Conservation (phyloP, 257 asterid species). For the Plantago major region DNA sequence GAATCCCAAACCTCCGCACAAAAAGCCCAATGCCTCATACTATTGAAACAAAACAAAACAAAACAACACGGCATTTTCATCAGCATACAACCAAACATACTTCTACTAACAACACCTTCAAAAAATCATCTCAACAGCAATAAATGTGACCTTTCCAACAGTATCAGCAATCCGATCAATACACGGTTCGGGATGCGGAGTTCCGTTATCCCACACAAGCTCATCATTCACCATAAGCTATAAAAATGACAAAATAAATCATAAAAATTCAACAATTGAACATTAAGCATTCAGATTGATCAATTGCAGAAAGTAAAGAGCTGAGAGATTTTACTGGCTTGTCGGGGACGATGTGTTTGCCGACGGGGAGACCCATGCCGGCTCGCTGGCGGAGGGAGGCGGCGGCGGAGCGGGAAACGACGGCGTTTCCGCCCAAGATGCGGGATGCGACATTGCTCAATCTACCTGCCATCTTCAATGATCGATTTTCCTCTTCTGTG, state of each 20-base stretch:
- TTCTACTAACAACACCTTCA: not conserved
- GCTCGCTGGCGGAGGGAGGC: conserved; percentile 80
- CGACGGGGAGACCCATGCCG: conserved; percentile 97
- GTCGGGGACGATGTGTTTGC: conserved; percentile 86
- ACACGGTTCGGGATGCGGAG: conserved; percentile 91
- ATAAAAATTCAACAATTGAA: not conserved
- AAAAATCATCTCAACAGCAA: not conserved
- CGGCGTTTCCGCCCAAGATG: conserved; percentile 81
- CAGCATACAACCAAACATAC: conserved; percentile 6
- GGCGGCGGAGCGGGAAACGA: conserved; percentile 61
- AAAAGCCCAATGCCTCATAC: conserved; percentile 96
- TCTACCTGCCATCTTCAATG: conserved; percentile 59
- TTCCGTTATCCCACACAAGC: conserved; percentile 86
- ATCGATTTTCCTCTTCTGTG: not conserved
- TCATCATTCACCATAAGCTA: conserved; percentile 84
- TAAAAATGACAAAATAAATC: not conserved
- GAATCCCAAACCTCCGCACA: conserved; percentile 75
- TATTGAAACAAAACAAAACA: conserved; percentile 21
- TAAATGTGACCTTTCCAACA: conserved; percentile 66
- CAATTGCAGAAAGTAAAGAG: not conserved
- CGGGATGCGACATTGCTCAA: conserved; percentile 69
- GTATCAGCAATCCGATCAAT: conserved; percentile 91
- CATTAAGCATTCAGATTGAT: not conserved
- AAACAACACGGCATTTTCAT: not conserved
- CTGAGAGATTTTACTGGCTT: conserved; percentile 44